Evolutionary conservation across 257 asterid genomes (phyloP).

Genomic region (Orobanche coerulescens): DNA sequence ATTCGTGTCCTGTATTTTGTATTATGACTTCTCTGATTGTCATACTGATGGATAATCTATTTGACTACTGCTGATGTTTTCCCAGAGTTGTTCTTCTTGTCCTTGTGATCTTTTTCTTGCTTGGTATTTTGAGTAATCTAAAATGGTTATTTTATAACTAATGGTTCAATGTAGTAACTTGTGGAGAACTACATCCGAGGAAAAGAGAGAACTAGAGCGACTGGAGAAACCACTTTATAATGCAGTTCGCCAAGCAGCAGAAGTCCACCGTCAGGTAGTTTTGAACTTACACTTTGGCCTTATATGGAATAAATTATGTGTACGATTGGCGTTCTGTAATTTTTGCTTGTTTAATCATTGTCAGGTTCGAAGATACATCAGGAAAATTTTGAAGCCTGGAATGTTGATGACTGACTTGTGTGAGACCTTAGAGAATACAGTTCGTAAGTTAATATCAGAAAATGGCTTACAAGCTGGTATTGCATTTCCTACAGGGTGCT

Average conservation of each 20-base stretch:
- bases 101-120: background rate
- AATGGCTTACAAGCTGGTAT: conserved; percentile 98
- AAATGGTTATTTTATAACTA: conserved; percentile 12
- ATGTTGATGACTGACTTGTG: conserved; percentile 93
- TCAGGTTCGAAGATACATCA: conserved; percentile 85
- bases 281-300: conserved; percentile 5
- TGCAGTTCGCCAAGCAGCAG: conserved; percentile 95
- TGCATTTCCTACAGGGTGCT: conserved; percentile 99
- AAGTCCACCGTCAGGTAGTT: conserved; percentile 96
- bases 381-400: conserved; percentile 79
- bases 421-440: conserved; percentile 92
- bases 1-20: conserved; percentile 1
- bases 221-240: conserved; percentile 79
- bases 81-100: background rate
- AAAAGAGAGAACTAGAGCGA: conserved; percentile 92
- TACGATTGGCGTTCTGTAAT: background rate
- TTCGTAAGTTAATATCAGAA: conserved; percentile 84
- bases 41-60: background rate
- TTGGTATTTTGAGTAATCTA: conserved; percentile 15
- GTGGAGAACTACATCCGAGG: conserved; percentile 97
- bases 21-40: background rate
- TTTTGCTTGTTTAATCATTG: conserved; percentile 11
- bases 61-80: background rate
- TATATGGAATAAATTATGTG: background rate
- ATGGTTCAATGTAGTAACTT: conserved; percentile 49